Base-by-base conservation (phyloP, 2,329 filamentous ascomycete species). In the Arthrobotrys pseudoclavata region DNA sequence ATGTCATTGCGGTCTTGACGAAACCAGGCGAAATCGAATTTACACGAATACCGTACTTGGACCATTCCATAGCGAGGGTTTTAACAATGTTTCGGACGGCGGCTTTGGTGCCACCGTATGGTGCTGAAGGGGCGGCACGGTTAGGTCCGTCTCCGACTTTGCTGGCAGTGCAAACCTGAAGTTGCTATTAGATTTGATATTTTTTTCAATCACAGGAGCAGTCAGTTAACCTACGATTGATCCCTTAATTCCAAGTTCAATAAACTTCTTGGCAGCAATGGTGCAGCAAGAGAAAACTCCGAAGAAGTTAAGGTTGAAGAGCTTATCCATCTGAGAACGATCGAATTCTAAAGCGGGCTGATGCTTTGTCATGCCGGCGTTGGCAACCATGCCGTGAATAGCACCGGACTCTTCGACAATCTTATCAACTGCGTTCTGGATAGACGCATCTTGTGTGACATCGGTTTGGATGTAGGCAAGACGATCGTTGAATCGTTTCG, bases 111-210 rank as follows among this genome's bases (percentile, higher is more conserved):
- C 64, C 75, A 9, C 67, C 67, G 48, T 78, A 86, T 0, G 86
- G 85, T 0, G 86, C 86, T 4, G 86, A 87, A 1, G 86, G 87
- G 9, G 85, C 86, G 13, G 86, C 86, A 18, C 86, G 83, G 81
- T 87, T 86, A 0, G 85, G 85, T 1, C 85, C 83, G 80, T 87
- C 86, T 2, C 83, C 84, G 2, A 86, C 85, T 85, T 87, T 87
- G 74, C 82, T 84, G 0, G 85, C 84, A 4, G 86, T 87, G 80
- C 86, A 34, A 20, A 63, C 85, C 67, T 86, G 84, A 70, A 84
- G 29, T n/a, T 5, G 6, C 29, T 40, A n/a, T 71, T 71, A 71
- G 48, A 20, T 42, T 64, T 34, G 22, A 45, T 4, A 13, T 42
- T 6, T 31, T 9, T 10, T 1, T 5, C 2, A 12, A 24, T n/a